Evolutionary conservation across 208 protist species (phyloP), one percentile per base, ranked within the genome.

Genomic region (Acanthamoeba sp.): DNA sequence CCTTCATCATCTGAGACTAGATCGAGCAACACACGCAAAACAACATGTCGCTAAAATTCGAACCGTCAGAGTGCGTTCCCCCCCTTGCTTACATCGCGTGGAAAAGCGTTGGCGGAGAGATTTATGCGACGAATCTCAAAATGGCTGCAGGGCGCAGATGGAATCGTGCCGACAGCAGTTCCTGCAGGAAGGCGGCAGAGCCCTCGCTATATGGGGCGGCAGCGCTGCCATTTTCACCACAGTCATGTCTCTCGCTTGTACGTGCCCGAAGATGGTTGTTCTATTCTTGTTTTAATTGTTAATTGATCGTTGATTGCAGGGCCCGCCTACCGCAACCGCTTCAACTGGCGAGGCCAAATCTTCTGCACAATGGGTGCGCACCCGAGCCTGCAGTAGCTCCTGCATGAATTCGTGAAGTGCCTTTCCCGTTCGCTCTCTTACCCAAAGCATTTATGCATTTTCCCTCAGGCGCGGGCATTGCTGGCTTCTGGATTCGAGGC

Each of bases 341-440:
- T 87, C 45, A 87, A 87, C 78, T 87, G 78, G 78, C n/a, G 78
- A 38, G 78, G 78, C 16, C 78, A 87, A n/a, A 87, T 87, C 78
- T 87, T 87, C 78, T 87, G 78, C 78, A 18, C 12, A 10, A 87
- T 87, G 78, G 45, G 78, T 87, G 27, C 78, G 71, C 29, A 48
- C 10, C 12, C 9, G 71, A 9, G 4, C 7, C 71, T 80, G 10
- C 59, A 36, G n/a, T 45, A n/a, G 3, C 12, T 0, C 38, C 59
- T 22, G n/a, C n/a, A n/a, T n/a, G n/a, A n/a, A n/a, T n/a, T n/a
- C n/a, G n/a, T n/a, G n/a, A n/a, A n/a, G n/a, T n/a, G n/a, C n/a
- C n/a, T n/a, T n/a, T n/a, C n/a, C n/a, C n/a, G n/a, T n/a, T n/a
- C n/a, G n/a, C n/a, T n/a, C n/a, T n/a, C n/a, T n/a, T n/a, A n/a